Evolutionary conservation across 2,329 filamentous ascomycete genomes (phyloP).

Genomic region (Colletotrichum godetiae): DNA sequence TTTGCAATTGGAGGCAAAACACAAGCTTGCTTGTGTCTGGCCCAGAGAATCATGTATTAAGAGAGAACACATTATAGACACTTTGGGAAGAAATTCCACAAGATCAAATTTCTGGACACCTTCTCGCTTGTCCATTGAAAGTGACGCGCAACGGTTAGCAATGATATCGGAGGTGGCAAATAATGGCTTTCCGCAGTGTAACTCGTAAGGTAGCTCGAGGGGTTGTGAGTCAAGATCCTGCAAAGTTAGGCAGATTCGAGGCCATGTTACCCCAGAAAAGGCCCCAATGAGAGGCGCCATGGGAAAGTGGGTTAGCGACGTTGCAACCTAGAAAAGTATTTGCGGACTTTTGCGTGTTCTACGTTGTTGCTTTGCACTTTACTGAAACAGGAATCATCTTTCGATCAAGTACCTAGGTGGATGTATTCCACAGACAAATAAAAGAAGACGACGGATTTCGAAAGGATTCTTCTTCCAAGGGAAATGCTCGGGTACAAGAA

Average conservation of each 20-base stretch:
- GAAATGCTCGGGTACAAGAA: neutral
- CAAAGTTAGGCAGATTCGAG: constrained; percentile 24
- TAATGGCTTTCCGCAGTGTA: neutral
- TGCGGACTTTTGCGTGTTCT: neutral
- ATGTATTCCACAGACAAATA: neutral
- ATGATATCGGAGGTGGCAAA: constrained; percentile 7
- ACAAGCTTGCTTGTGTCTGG: neutral
- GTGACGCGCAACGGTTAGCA: no score
- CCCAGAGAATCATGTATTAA: neutral
- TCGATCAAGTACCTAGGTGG: constrained; percentile 5
- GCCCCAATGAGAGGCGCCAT: neutral
- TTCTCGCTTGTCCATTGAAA: neutral
- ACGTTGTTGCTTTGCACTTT: neutral
- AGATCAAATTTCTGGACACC: neutral
- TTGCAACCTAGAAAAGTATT: neutral
- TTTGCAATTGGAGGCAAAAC: neutral
- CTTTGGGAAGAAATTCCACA: neutral
- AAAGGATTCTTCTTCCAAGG: neutral
- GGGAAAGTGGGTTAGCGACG: neutral
- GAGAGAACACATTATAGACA: neutral
- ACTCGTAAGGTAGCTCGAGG: neutral
- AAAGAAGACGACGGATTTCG: neutral
- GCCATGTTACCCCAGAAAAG: neutral
- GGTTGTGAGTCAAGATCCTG: constrained; percentile 8
- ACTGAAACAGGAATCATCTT: constrained; percentile 21